Evolutionary conservation across 2,329 filamentous ascomycete species (phyloP).

Genomic region (Talaromyces sp.): DNA sequence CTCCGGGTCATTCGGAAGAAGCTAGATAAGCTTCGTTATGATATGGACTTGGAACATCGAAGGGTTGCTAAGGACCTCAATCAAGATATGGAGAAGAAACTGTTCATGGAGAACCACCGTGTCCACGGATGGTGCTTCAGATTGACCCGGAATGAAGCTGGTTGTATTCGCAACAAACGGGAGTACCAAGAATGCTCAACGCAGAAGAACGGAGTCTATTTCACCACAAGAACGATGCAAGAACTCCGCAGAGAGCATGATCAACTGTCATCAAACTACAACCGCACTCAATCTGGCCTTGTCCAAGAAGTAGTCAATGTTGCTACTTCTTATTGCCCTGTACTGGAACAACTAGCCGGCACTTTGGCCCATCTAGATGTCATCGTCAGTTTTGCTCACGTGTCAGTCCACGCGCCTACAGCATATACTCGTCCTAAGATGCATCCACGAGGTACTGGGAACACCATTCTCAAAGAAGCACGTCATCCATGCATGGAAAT

Average conservation of each 20-base stretch:
- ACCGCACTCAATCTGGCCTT: conserved; percentile 85
- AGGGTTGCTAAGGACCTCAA: conserved; percentile 75
- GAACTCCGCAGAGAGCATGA: conserved; percentile 85
- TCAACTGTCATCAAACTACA: conserved; percentile 90
- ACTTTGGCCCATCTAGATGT: conserved; percentile 93
- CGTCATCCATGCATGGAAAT: conserved; percentile 98
- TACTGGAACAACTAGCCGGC: conserved; percentile 83
- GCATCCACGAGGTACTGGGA: conserved; percentile 80
- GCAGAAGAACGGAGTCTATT: conserved; percentile 98
- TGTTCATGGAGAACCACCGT: conserved; percentile 94
- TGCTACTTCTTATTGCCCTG: conserved; percentile 89
- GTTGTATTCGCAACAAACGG: conserved; percentile 87
- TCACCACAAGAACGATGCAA: conserved; percentile 82
- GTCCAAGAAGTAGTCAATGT: conserved; percentile 92
- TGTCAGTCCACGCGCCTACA: conserved; percentile 86
- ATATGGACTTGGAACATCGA: conserved; percentile 80
- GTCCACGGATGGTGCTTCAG: conserved; percentile 97
- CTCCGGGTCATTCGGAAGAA: conserved; percentile 86
- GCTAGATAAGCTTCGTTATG: conserved; percentile 76
- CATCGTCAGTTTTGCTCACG: conserved; percentile 89
- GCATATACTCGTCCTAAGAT: conserved; percentile 90
- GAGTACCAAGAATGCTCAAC: conserved; percentile 93
- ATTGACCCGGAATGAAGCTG: conserved; percentile 83
- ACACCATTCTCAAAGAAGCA: conserved; percentile 86
- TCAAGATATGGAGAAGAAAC: conserved; percentile 96